A percentile compares a stretch with the other conserved stretches of the same genome.
Conservation (phyloP, 768 basidiomycete genomes). For the Auricularia heimuer region DNA sequence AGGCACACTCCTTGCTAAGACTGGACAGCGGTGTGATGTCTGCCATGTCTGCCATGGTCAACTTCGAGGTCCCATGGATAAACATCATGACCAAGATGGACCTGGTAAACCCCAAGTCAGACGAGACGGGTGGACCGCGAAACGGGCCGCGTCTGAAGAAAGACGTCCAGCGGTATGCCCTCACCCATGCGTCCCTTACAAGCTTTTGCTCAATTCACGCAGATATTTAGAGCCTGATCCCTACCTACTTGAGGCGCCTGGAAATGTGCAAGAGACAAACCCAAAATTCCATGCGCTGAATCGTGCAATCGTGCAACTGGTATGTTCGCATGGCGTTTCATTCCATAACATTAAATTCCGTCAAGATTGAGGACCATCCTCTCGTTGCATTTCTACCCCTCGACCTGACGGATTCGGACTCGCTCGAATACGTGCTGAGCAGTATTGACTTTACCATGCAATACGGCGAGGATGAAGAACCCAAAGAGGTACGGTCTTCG, state of each 20-base stretch:
- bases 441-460: constrained; percentile 99
- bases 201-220: neutral
- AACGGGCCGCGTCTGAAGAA: constrained; percentile 65
- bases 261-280: constrained; percentile 46
- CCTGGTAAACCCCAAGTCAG: constrained; percentile 60
- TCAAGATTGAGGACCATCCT: constrained; percentile 95
- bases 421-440: constrained; percentile 80
- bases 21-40: constrained; percentile 74
- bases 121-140: constrained; percentile 50
- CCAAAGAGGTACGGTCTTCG: constrained; percentile 63
- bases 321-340: constrained; percentile 28
- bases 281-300: constrained; percentile 90
- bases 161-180: constrained; percentile 70
- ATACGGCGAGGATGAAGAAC: constrained; percentile 97
- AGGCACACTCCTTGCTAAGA: neutral
- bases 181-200: neutral
- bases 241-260: constrained; percentile 57
- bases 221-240: constrained; percentile 97
- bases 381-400: constrained; percentile 94
- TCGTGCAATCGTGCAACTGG: constrained; percentile 89
- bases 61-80: constrained; percentile 92
- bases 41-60: constrained; percentile 99
- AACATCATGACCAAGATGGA: constrained; percentile 99
- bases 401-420: constrained; percentile 83
- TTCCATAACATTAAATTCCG: neutral